These are phyloP conservation scores for Daedalea quercina DNA, from an alignment of 768 basidiomycete species.

Conservation along the genomic window DNA sequence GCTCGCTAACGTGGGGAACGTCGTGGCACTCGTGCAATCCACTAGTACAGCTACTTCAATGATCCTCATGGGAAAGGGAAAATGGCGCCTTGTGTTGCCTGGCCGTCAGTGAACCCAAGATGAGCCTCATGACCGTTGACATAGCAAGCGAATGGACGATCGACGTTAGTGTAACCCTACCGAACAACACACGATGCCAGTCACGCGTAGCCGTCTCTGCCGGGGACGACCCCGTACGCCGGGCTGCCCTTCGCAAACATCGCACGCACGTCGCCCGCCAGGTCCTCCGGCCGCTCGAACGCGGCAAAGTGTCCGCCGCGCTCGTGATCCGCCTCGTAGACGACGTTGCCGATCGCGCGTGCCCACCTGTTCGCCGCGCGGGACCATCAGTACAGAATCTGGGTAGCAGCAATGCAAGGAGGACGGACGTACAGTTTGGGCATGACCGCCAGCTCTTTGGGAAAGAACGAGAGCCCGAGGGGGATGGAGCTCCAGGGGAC, in stretches of 20 bases:
- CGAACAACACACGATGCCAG: no score
- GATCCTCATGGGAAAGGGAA: no score
- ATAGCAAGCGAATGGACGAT: no score
- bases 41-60: no score
- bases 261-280: constrained; percentile 17
- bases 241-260: constrained; percentile 23
- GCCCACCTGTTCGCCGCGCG: constrained; percentile 15
- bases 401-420: not conserved
- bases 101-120: no score
- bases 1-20: no score
- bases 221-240: constrained; percentile 16
- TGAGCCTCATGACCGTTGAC: no score
- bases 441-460: constrained; percentile 17
- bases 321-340: constrained; percentile 17
- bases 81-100: no score
- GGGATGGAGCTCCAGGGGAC: constrained; percentile 16
- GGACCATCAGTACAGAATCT: constrained; percentile 11
- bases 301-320: constrained; percentile 23
- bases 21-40: no score
- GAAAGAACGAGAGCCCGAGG: constrained; percentile 23
- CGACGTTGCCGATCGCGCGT: constrained; percentile 15
- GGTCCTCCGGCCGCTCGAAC: constrained; percentile 17
- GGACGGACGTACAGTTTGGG: constrained; percentile 11
- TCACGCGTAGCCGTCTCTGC: constrained; percentile 8
- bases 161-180: no score